phyloP scores from a whole-genome alignment of 2,329 filamentous ascomycete species.

The Cladorrhinum sp. region DNA sequence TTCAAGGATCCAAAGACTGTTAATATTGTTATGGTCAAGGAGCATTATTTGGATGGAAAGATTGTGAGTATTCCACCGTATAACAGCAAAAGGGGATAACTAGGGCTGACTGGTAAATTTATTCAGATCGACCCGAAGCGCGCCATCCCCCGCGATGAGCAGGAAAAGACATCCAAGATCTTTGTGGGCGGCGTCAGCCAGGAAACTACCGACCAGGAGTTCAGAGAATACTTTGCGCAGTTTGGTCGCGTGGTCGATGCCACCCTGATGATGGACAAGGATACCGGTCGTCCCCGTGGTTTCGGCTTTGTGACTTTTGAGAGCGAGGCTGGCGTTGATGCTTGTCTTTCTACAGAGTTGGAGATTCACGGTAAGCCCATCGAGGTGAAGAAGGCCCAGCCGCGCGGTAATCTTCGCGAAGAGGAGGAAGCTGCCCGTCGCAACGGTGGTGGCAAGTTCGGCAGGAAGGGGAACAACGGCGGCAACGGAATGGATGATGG shows the following conservation, averaged over 20 bases:
- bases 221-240: constrained; percentile 93
- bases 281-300: constrained; percentile 91
- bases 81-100: background rate
- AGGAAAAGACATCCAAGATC: constrained; percentile 97
- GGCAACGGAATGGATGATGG: constrained; percentile 36
- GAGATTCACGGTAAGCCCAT: constrained; percentile 95
- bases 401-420: constrained; percentile 88
- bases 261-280: constrained; percentile 99
- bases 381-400: constrained; percentile 97
- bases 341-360: constrained; percentile 77
- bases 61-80: constrained; percentile 65
- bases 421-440: constrained; percentile 71
- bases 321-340: constrained; percentile 90
- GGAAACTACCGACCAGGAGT: constrained; percentile 93
- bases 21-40: constrained; percentile 99
- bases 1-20: constrained; percentile 98
- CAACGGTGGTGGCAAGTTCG: constrained; percentile 53
- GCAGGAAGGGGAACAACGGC: constrained; percentile 34
- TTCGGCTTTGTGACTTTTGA: constrained; percentile 99
- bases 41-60: constrained; percentile 96
- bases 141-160: constrained; percentile 94
- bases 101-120: background rate
- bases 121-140: constrained; percentile 92
- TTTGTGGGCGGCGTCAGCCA: constrained; percentile 98
- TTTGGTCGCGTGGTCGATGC: constrained; percentile 96